Evolutionary conservation across 2,329 filamentous ascomycete genomes (phyloP).

Genomic region (Fusarium annulatum): DNA sequence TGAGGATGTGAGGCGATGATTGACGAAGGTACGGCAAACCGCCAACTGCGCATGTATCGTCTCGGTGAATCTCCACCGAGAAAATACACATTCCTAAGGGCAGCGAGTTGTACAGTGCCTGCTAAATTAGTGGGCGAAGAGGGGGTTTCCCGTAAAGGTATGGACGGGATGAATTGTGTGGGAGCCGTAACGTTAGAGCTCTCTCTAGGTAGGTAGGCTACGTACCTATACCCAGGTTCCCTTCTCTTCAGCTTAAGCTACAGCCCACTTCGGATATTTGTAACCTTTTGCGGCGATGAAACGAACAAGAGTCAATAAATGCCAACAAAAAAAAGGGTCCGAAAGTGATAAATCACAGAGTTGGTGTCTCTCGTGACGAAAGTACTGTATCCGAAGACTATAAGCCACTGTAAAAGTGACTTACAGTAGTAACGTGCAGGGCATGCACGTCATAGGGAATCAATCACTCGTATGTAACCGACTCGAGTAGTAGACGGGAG

Average conservation of each 20-base stretch:
- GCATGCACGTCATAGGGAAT: constrained; percentile 34
- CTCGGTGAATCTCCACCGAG: not conserved
- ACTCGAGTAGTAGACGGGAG: constrained; percentile 6
- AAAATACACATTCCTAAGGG: constrained; percentile 21
- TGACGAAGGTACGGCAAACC: constrained; percentile 12
- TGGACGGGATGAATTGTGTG: constrained; percentile 2
- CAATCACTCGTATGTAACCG: constrained; percentile 16
- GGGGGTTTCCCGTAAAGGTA: constrained; percentile 11
- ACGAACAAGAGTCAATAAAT: not conserved
- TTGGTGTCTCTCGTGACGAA: not conserved
- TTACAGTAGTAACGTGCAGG: constrained; percentile 4
- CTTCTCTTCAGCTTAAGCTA: constrained; percentile 35
- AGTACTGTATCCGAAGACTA: not conserved
- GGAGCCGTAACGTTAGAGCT: constrained; percentile 9
- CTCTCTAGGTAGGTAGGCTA: not conserved
- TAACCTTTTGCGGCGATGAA: constrained; percentile 14
- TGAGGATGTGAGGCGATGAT: constrained; percentile 24
- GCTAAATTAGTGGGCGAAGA: not conserved
- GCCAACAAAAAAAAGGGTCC: not conserved
- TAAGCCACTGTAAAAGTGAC: not conserved
- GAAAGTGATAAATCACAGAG: not conserved
- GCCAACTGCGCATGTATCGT: constrained; percentile 19
- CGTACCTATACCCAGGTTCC: not conserved
- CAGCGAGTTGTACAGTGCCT: constrained; percentile 21
- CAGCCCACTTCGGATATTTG: constrained; percentile 34